Evolutionary conservation across 495 filamentous ascomycete genomes (phyloP), one percentile per base, ranked within the genome.

Genomic region (Gamarada debralockiae): DNA sequence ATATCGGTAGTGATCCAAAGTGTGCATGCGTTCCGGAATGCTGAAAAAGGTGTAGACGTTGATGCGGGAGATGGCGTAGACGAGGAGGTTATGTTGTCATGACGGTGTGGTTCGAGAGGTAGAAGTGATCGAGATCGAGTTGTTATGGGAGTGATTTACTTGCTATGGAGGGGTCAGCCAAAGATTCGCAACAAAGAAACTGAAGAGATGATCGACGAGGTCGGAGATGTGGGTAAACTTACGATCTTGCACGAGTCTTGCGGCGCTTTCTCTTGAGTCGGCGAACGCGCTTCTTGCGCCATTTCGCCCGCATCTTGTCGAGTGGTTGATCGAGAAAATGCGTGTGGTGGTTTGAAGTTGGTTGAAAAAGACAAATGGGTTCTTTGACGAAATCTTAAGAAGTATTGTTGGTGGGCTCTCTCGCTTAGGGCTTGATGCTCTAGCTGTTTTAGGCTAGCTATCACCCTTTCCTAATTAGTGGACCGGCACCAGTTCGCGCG

Each of bases 251-350:
- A 70, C 92, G 85, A 76, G 90, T 93, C 90, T 97, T 97, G 90
- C 92, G 92, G 74, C 92, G 86, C 91, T 97, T 97, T 73, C 89
- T 84, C 85, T 97, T 97, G 75, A 97, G 87, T 74, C 92, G 85
- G 60, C 92, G 86, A 78, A 95, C 90, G 70, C 92, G 81, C 91
- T 97, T 97, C 88, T 97, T 97, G 83, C 91, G 90, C 91, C 91
- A 96, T 80, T 96, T 96, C 65, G 89, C 89, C 90, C 91, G 91
- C 91, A 96, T 95, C 83, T 82, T 92, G 27, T 29, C 83, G 77
- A 56, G 5, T 18, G 20, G n/a, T 21, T 43, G 21, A 22, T 13
- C 18, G 40, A 43, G 5, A 22, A 29, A 29, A 29, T 29, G 27
- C 27, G 27, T 29, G 4, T 29, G 27, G 27, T 4, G 27, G 4